Evolutionary conservation across 495 filamentous ascomycete genomes (phyloP).

Genomic region (Chaetomium fimeti): DNA sequence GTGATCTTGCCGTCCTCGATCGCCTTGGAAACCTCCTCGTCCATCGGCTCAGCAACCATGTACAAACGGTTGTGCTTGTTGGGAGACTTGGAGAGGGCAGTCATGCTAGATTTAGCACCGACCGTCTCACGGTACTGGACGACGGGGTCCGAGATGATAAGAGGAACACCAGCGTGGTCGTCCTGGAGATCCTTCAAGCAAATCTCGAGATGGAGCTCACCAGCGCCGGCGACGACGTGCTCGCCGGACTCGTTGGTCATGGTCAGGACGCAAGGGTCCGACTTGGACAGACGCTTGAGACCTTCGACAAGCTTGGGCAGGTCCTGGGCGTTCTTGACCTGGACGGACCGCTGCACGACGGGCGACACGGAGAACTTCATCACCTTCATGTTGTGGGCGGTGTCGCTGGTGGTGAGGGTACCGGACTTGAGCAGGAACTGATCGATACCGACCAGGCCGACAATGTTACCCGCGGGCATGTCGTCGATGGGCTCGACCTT

Average conservation of each 20-base stretch:
- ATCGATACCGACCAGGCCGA: conserved; percentile 97
- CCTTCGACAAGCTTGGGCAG: conserved; percentile 99
- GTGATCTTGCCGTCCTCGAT: conserved; percentile 91
- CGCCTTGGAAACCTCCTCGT: conserved; percentile 83
- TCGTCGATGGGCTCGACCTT: conserved; percentile 99
- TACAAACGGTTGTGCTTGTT: conserved; percentile 99
- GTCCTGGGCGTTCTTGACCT: conserved; percentile 99
- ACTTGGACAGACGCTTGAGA: conserved; percentile 99
- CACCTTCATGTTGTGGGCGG: conserved; percentile 99
- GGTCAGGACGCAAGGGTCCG: conserved; percentile 95
- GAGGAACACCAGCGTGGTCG: conserved; percentile 97
- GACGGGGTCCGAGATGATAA: conserved; percentile 94
- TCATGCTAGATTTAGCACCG: conserved; percentile 75
- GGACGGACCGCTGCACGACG: conserved; percentile 96
- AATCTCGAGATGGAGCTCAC: conserved; percentile 99
- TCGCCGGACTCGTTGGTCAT: conserved; percentile 87
- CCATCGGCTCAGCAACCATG: conserved; percentile 82
- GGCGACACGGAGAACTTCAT: conserved; percentile 99
- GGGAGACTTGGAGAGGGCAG: conserved; percentile 97
- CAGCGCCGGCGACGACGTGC: conserved; percentile 98
- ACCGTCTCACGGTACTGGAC: conserved; percentile 98
- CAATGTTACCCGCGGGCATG: conserved; percentile 98
- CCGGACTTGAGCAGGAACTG: conserved; percentile 99
- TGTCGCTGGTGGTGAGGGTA: conserved; percentile 95
- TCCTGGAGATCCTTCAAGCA: conserved; percentile 99